Base-by-base conservation (phyloP, 1,139 yeast genomes). In the Meyerozyma sp. region DNA sequence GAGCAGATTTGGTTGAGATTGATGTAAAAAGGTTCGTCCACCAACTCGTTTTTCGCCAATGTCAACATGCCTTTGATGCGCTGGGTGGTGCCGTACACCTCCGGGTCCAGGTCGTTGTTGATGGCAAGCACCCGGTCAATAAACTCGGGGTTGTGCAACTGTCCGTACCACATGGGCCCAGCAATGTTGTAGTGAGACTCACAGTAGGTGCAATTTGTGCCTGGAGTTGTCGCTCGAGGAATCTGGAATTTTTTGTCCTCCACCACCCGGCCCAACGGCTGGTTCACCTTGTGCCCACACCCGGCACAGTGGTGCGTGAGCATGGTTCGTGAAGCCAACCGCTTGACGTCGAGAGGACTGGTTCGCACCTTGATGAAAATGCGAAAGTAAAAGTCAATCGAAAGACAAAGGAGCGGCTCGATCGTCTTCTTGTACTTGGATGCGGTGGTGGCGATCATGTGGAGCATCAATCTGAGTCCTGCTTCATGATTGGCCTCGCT, bases 111-210 rank as follows among this genome's bases (percentile, higher is more conserved):
- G 18, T 67, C 61, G 23, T 63, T 61, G 51, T 82, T 82, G 38
- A 84, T 67, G 18, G 74, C 70, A 44, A 88, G 68, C 40, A 91
- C 74, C 51, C 72, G 76, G 32, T 79, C 73, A 39, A 93, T 71
- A 55, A 90, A 93, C 16, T 74, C 78, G 30, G 63, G 61, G 57
- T 84, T 76, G 57, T 91, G 98, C 43, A 93, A 65, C 2, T 75
- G 70, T 0, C 94, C 96, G 9, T 80, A 88, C 85, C 95, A 93
- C 96, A 93, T 88, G 45, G 99, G 99, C 1, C 99, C 99, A 2
- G 94, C 93, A 36, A 93, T 62, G 58, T 86, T 95, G 58, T 79
- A 79, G 5, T 77, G 72, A 45, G 74, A 75, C 1, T 79, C 84
- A 66, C 98, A 93, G 62, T 73, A 82, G 36, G 70, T 59, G 65